Percentiles rank a stretch among this genome's conserved stretches.
Conservation (phyloP, 2,329 filamentous ascomycete genomes). For the Xylaria arbuscula region DNA sequence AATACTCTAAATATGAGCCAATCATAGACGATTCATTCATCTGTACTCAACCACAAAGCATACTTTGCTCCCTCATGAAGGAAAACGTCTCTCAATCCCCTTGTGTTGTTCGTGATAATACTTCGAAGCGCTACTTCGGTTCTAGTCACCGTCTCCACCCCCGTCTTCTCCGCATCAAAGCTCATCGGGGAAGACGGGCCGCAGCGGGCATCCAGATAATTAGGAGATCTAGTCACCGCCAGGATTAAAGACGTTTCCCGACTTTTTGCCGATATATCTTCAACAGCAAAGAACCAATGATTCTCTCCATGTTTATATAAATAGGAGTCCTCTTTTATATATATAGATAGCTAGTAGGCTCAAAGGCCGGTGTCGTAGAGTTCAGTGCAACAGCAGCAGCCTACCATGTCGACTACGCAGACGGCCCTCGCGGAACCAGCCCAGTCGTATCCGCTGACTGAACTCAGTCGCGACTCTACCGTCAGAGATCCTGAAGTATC, state of each 20-base stretch:
- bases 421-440: conserved; percentile 34
- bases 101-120: too few relatives aligned
- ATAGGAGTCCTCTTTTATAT: neutral
- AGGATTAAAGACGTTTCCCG: conserved; percentile 7
- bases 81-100: too few relatives aligned
- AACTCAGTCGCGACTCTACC: conserved; percentile 33
- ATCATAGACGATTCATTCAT: too few relatives aligned
- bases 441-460: conserved; percentile 43
- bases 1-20: too few relatives aligned
- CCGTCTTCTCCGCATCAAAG: conserved; percentile 26
- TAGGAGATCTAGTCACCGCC: neutral
- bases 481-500: conserved; percentile 40
- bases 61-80: too few relatives aligned
- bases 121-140: too few relatives aligned
- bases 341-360: neutral
- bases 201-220: neutral
- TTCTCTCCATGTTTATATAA: conserved; percentile 20
- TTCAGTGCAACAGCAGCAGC: neutral
- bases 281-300: neutral
- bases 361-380: neutral
- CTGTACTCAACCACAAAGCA: too few relatives aligned
- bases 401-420: conserved; percentile 38
- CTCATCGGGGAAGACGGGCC: conserved; percentile 28
- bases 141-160: conserved; percentile 19
- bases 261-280: conserved; percentile 27